Evolutionary conservation across 169 alveolate species (phyloP).

Genomic region (Plasmodium knowlesi): DNA sequence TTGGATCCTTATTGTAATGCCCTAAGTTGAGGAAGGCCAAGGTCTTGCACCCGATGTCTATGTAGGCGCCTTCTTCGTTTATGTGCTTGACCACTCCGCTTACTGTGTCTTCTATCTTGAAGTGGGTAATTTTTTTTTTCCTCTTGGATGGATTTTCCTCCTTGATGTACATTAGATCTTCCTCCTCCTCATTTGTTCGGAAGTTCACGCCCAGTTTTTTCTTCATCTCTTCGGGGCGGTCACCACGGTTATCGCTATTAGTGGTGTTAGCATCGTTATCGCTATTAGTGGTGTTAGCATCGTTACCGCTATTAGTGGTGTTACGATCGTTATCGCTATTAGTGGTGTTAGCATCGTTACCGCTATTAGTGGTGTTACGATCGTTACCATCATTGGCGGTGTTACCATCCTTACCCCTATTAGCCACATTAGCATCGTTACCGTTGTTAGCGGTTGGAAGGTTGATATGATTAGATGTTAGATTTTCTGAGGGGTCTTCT

Average conservation of each 20-base stretch:
- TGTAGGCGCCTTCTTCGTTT: slow-evolving; percentile 70
- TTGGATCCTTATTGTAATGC: slow-evolving; percentile 66
- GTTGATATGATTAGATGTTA: neutral
- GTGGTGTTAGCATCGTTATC: no score
- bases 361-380: no score
- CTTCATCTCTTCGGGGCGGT: neutral
- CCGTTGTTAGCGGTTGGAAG: neutral
- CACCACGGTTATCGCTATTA: neutral
- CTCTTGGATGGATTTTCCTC: slow-evolving; percentile 14
- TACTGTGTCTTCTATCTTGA: slow-evolving; percentile 53
- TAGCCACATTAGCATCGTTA: neutral
- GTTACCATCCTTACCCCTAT: neutral
- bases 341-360: neutral
- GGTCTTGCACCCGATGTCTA: slow-evolving; percentile 73
- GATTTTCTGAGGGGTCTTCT: neutral
- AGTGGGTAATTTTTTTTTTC: slow-evolving; percentile 42
- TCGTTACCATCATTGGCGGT: no score
- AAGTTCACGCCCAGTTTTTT: slow-evolving; percentile 26
- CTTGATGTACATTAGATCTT: slow-evolving; percentile 58
- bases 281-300: no score
- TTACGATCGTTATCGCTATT: neutral
- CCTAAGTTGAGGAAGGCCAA: slow-evolving; percentile 65
- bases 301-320: neutral
- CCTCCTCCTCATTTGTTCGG: slow-evolving; percentile 4
- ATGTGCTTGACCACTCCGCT: slow-evolving; percentile 22